Evolutionary conservation across 2,329 filamentous ascomycete genomes (phyloP), one percentile per base, ranked within the genome.

Genomic region (Xylariaceae sp.): DNA sequence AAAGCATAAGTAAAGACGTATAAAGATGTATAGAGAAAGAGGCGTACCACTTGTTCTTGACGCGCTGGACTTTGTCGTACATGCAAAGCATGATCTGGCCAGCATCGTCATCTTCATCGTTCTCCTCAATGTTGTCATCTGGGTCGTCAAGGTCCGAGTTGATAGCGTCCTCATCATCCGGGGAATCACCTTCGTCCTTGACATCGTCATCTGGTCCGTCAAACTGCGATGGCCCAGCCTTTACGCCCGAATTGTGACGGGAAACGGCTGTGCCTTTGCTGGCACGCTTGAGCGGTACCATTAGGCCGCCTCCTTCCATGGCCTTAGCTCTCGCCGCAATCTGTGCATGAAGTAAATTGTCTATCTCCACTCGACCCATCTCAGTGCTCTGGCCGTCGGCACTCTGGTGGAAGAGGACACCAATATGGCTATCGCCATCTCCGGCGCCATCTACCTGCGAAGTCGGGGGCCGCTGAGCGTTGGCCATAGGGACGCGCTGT

Each of bases 1-100:
- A 23, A 11, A 21, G 13, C 2, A 20, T 60, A 1, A 60, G 47
- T 33, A 46, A 29, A 26, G n/a, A 26, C 7, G 63, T 76, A 36
- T 67, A n/a, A 11, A 44, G 23, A 24, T 18, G 33, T 13, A 20
- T 23, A 39, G 7, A 18, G 21, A 20, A 36, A 20, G 36, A 45
- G 39, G 74, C 80, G 45, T 71, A 86, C 90, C 90, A 94, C 84
- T 94, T 99, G 77, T 97, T 99, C 86, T 99, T 99, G 67, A 97
- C 94, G 41, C 94, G 84, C 75, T 97, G 93, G 8, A 99, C 94
- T 78, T 99, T 99, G 78, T 99, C 94, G 71, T 99, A 99, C 71
- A 96, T 97, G 78, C 94, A 99, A 33, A 99, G 86, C 90, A 99
- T 97, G 70, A 95, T 92, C 64, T 96, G 89, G 1, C 88, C 87